These are phyloP conservation scores for Ophiostoma quercus DNA, from an alignment of 2,329 filamentous ascomycete species.

Conservation along the genomic window DNA sequence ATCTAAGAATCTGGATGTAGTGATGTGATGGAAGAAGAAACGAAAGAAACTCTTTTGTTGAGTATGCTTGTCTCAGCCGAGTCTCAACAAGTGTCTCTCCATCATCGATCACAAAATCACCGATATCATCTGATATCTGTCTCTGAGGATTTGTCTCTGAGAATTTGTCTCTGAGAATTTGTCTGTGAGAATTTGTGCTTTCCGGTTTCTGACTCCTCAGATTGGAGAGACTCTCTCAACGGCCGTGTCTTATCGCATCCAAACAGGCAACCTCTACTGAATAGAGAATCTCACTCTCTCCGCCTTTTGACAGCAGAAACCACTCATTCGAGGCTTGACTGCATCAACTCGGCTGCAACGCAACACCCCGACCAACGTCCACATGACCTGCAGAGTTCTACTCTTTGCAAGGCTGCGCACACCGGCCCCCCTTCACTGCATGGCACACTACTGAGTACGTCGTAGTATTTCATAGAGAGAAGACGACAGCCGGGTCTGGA, in stretches of 20 bases:
- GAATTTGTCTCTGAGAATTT: not conserved
- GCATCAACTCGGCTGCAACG: slow-evolving; percentile 1
- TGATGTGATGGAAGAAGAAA: not conserved
- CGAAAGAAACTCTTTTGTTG: not conserved
- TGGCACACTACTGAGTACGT: not conserved
- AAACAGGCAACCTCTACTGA: too few species aligned
- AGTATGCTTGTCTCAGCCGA: slow-evolving; percentile 1
- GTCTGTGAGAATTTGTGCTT: not conserved
- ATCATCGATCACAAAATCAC: not conserved
- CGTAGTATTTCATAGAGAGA: not conserved
- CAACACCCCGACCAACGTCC: not conserved
- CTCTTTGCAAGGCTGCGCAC: not conserved
- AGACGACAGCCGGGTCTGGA: not conserved
- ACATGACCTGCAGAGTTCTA: slow-evolving; percentile 7
- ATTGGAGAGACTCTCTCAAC: not conserved
- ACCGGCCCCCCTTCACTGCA: not conserved
- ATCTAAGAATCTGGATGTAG: not conserved
- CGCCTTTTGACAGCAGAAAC: not conserved
- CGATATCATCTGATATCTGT: slow-evolving; percentile 6
- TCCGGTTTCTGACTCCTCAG: not conserved
- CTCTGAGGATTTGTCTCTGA: not conserved
- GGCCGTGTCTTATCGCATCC: too few species aligned
- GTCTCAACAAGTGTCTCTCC: not conserved
- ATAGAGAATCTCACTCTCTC: not conserved
- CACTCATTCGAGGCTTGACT: not conserved